phyloP scores from a whole-genome alignment of 805 yeast species.

The Wickerhamomyces subpelliculosus region DNA sequence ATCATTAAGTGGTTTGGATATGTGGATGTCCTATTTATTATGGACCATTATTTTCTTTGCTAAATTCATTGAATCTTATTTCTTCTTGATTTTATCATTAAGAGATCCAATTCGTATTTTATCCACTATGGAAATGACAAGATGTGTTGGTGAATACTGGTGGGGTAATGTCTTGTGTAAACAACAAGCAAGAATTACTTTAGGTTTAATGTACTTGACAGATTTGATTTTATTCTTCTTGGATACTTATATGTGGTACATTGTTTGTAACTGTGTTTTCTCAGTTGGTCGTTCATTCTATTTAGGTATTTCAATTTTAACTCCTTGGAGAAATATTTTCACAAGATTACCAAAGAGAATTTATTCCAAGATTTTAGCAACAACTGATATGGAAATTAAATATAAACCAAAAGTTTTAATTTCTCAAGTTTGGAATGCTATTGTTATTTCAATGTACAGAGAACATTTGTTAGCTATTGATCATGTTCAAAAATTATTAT shows the following conservation, averaged over 20 bases:
- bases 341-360: conserved; percentile 98
- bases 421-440: conserved; percentile 98
- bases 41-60: conserved; percentile 90
- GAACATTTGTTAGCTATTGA: conserved; percentile 97
- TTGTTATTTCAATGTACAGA: conserved; percentile 98
- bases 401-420: conserved; percentile 97
- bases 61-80: conserved; percentile 85
- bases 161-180: conserved; percentile 68
- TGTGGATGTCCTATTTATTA: conserved; percentile 91
- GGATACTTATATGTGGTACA: conserved; percentile 99
- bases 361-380: conserved; percentile 94
- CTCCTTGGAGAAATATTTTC: conserved; percentile 99
- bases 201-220: conserved; percentile 89
- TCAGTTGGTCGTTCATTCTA: conserved; percentile 97
- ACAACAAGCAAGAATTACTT: conserved; percentile 81
- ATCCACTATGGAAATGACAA: conserved; percentile 68
- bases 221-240: conserved; percentile 94
- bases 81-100: conserved; percentile 78
- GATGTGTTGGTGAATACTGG: conserved; percentile 96
- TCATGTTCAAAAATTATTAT: conserved; percentile 93
- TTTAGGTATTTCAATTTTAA: conserved; percentile 96
- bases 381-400: conserved; percentile 98
- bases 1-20: conserved; percentile 76
- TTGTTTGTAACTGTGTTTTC: conserved; percentile 88
- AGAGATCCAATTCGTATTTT: conserved; percentile 93